Percentiles rank a stretch among this genome's conserved stretches.
Conservation (phyloP, 176 grass and related monocot species). For the Zea mays region DNA sequence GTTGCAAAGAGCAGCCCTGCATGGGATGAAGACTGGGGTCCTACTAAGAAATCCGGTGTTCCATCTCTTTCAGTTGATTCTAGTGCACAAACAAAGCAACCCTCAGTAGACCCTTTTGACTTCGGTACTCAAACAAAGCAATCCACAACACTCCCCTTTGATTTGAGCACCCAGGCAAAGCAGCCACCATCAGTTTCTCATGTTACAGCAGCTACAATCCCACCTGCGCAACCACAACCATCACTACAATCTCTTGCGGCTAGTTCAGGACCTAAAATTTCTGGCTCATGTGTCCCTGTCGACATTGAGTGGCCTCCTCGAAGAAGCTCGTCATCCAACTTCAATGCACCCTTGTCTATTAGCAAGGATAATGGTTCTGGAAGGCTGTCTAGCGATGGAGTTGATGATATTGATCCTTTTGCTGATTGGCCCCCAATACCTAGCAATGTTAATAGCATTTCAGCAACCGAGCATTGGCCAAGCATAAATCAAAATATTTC, state of each 20-base stretch:
- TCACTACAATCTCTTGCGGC: conserved; percentile 50
- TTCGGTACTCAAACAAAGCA: conserved; percentile 58
- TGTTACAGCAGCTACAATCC: conserved; percentile 38
- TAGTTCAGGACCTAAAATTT: conserved; percentile 45
- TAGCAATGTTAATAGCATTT: conserved; percentile 39
- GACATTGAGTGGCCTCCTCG: conserved; percentile 91
- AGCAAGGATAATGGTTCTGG: conserved; percentile 55
- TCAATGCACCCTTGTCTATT: conserved; percentile 34
- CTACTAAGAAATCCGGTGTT: conserved; percentile 59
- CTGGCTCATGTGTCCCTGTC: conserved; percentile 67
- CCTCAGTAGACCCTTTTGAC: conserved; percentile 41
- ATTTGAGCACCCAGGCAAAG: conserved; percentile 51
- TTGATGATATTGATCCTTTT: conserved; percentile 93
- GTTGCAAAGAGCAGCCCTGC: conserved; percentile 48
- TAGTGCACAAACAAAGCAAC: conserved; percentile 43
- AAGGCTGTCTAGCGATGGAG: conserved; percentile 31
- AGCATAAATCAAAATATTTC: conserved; percentile 50
- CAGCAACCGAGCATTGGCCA: conserved; percentile 30
- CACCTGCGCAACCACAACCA: conserved; percentile 36
- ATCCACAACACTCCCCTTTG: conserved; percentile 31
- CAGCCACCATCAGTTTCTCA: conserved; percentile 42
- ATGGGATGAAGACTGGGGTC: conserved; percentile 98
- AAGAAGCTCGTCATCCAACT: conserved; percentile 61
- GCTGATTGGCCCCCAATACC: conserved; percentile 86
- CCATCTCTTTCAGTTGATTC: conserved; percentile 45